Evolutionary conservation across 495 filamentous ascomycete genomes (phyloP), one percentile per base, ranked within the genome.

Genomic region (Tuber microsphaerosporum): DNA sequence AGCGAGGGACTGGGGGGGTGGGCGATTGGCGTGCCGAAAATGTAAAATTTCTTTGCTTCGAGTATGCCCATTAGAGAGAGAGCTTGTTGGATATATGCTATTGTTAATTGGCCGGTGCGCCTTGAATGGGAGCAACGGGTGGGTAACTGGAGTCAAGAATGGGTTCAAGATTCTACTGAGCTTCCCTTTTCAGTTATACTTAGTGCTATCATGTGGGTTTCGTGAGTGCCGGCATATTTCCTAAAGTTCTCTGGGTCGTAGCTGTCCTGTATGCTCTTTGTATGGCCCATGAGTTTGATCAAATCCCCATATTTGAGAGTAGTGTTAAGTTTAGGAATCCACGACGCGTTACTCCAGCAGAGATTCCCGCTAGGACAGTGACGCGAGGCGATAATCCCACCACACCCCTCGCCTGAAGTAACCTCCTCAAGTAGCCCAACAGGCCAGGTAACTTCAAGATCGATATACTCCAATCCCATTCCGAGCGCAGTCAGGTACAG

Each of bases 61-160:
- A 98, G 90, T 79, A 92, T 90, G 56, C 96, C 96, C 74, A 97
- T 88, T 43, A 97, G 84, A 8, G 89, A 88, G 37, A 97, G 87
- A 16, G 88, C 93, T 14, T 85, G 87, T 48, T 93, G 90, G 79
- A 98, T 97, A 80, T 99, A 94, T 1, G 90, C 88, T 0, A 94
- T 93, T 37, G 93, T 97, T 34, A 99, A 89, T 80, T 99, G 95
- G 20, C 96, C 95, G 96, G 95, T 0, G 95, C 16, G 95, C 93
- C 85, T 95, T 97, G 86, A 93, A 91, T 0, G 95, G 93, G 4
- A 97, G 87, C 22, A 87, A 88, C 9, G 94, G 92, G 83, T 98
- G 96, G 26, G 94, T 94, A 37, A 99, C 95, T 4, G 95, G 95
- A 2, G 96, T 98, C 88, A 99, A 88, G 87, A 98, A 98, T 73